These are phyloP conservation scores for Cajanus cajan DNA, from an alignment of 306 rosid species.

Conservation along the genomic window DNA sequence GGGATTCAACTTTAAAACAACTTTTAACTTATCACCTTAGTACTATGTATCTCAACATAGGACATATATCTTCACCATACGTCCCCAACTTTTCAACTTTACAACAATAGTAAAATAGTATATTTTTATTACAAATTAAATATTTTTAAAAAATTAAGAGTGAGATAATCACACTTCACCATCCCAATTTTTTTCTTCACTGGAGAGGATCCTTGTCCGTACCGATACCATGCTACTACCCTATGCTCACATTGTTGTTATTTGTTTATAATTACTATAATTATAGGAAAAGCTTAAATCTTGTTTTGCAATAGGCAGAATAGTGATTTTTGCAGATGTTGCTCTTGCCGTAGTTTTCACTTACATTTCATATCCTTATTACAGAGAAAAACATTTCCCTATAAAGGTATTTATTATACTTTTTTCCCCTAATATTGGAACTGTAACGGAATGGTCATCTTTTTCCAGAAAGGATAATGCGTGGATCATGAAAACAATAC, in stretches of 20 bases:
- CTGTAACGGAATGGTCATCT: neutral
- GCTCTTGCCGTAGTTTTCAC: neutral
- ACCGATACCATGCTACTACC: neutral
- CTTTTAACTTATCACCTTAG: too few species aligned
- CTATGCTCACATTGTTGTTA: neutral
- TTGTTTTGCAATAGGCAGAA: conserved; percentile 12
- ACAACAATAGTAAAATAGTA: too few species aligned
- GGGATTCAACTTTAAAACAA: too few species aligned
- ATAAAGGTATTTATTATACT: neutral
- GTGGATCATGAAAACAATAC: conserved; percentile 8
- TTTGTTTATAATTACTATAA: neutral
- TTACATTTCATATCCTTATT: neutral
- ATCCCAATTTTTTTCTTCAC: too few species aligned
- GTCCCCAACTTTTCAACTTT: too few species aligned
- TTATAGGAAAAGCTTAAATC: neutral
- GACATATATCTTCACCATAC: too few species aligned
- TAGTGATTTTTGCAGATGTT: neutral
- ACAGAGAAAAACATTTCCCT: neutral
- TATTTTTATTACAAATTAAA: too few species aligned
- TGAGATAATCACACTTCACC: too few species aligned
- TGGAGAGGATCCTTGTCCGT: too few species aligned
- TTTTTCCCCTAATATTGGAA: neutral
- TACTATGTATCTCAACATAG: too few species aligned
- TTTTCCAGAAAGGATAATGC: neutral
- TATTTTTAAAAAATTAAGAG: too few species aligned